Evolutionary conservation across 2,329 filamentous ascomycete species (phyloP).

Genomic region (Verticillium klebahnii): DNA sequence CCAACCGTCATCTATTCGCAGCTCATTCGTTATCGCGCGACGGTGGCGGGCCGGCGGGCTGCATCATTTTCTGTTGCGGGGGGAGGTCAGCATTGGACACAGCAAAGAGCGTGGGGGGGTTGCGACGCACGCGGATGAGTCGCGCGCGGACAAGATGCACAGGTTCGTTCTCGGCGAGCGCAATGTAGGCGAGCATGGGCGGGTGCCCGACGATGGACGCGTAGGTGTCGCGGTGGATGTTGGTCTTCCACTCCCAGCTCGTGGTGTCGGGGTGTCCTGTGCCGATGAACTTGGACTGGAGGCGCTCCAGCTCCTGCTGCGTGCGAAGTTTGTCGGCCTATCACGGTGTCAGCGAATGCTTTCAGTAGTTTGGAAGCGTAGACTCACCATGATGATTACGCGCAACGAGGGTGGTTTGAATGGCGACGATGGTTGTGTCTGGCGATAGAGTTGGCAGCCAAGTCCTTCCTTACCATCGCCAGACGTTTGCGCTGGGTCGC

Average conservation of each 20-base stretch:
- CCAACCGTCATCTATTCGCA: neutral
- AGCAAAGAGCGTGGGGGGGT: neutral
- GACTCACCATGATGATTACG: slow-evolving; percentile 2
- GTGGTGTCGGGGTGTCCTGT: slow-evolving; percentile 96
- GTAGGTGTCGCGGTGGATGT: slow-evolving; percentile 91
- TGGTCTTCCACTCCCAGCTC: slow-evolving; percentile 95
- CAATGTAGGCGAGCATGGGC: slow-evolving; percentile 81
- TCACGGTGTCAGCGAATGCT: slow-evolving; percentile 2
- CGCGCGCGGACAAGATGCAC: slow-evolving; percentile 73
- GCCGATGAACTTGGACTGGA: slow-evolving; percentile 93
- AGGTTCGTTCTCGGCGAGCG: slow-evolving; percentile 82
- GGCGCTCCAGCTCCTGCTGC: slow-evolving; percentile 93
- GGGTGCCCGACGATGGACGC: slow-evolving; percentile 87
- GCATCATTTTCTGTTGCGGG: slow-evolving; percentile 60
- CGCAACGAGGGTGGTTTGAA: too few relatives aligned
- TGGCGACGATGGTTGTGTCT: too few relatives aligned
- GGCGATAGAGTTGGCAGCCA: too few relatives aligned
- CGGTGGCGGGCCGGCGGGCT: slow-evolving; percentile 57
- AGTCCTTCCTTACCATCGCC: too few relatives aligned
- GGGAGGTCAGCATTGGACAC: neutral
- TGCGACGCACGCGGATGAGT: slow-evolving; percentile 63
- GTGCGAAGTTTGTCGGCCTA: slow-evolving; percentile 96
- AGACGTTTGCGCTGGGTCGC: too few relatives aligned
- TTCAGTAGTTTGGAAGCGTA: too few relatives aligned
- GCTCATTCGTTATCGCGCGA: neutral